Evolutionary conservation across 805 yeast genomes (phyloP).

Genomic region (Barnettozyma pratensis): DNA sequence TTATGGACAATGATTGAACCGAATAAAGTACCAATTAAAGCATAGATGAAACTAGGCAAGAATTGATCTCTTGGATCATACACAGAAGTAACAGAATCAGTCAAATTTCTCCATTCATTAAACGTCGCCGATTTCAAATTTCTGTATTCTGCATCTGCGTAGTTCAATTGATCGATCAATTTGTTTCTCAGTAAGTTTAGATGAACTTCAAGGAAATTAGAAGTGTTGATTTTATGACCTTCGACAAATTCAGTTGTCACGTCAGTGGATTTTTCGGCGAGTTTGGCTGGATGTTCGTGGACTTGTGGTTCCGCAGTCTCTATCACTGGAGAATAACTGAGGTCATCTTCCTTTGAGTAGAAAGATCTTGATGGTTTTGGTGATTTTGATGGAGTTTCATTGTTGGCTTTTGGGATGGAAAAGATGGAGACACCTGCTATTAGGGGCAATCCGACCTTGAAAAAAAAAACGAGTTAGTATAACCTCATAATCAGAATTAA

Average conservation of each 20-base stretch:
- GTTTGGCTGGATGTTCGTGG: not conserved
- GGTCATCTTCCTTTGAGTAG: constrained; percentile 18
- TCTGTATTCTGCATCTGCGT: constrained; percentile 20
- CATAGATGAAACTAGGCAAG: constrained; percentile 50
- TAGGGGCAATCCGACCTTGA: constrained; percentile 18
- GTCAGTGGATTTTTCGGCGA: constrained; percentile 7
- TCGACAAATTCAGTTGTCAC: constrained; percentile 17
- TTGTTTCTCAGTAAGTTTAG: constrained; percentile 13
- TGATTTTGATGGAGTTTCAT: constrained; percentile 8
- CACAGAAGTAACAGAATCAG: constrained; percentile 15
- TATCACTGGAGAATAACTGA: constrained; percentile 3
- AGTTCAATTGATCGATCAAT: constrained; percentile 14
- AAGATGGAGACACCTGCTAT: constrained; percentile 15
- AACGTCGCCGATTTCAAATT: constrained; percentile 21
- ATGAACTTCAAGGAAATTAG: constrained; percentile 19
- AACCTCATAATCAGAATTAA: too few species aligned
- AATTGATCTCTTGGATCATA: constrained; percentile 25
- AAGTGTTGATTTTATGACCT: constrained; percentile 23
- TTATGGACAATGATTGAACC: constrained; percentile 51
- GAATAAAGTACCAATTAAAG: constrained; percentile 48
- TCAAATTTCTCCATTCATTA: constrained; percentile 21
- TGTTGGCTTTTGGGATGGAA: constrained; percentile 37
- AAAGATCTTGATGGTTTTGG: constrained; percentile 22
- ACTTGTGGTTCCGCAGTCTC: constrained; percentile 4
- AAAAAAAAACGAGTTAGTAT: not conserved